Evolutionary conservation across 495 filamentous ascomycete genomes (phyloP).

Genomic region (Aspergillus baeticus): DNA sequence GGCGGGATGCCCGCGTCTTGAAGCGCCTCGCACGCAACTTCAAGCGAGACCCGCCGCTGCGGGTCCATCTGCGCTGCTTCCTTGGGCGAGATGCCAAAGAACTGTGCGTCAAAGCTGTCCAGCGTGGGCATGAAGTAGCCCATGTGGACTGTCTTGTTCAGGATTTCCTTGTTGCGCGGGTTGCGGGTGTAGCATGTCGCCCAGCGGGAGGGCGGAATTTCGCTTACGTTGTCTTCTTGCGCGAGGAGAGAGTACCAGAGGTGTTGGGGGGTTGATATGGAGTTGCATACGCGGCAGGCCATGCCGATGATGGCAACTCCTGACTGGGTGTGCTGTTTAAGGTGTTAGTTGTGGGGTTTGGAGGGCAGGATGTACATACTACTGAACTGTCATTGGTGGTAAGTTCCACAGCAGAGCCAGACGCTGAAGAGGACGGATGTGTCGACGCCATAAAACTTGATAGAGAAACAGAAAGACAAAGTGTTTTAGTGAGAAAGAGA

Average conservation of each 20-base stretch:
- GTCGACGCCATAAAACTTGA: too few relatives aligned
- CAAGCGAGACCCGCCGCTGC: conserved; percentile 48
- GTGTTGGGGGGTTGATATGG: conserved; percentile 43
- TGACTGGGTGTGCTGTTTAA: too few relatives aligned
- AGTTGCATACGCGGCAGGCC: conserved; percentile 39
- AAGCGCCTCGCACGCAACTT: conserved; percentile 51
- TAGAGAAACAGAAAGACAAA: too few relatives aligned
- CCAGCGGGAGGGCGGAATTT: conserved; percentile 31
- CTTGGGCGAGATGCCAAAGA: conserved; percentile 16
- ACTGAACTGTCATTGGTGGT: too few relatives aligned
- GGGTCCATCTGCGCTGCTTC: conserved; percentile 36
- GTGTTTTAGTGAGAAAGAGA: too few relatives aligned
- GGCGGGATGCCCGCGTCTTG: conserved; percentile 10
- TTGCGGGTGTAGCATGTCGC: conserved; percentile 33
- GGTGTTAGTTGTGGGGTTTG: too few relatives aligned
- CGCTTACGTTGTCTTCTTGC: conserved; percentile 29
- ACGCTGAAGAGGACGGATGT: too few relatives aligned
- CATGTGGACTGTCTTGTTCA: conserved; percentile 19
- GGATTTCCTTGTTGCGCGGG: conserved; percentile 25
- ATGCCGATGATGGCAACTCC: conserved; percentile 41
- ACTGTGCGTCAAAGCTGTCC: conserved; percentile 32
- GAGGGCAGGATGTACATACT: too few relatives aligned
- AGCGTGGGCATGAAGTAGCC: conserved; percentile 36
- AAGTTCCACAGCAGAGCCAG: too few relatives aligned
- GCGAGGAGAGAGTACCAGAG: conserved; percentile 48